phyloP scores from a whole-genome alignment of 495 filamentous ascomycete species.

The Aspergillus coremiiformis region DNA sequence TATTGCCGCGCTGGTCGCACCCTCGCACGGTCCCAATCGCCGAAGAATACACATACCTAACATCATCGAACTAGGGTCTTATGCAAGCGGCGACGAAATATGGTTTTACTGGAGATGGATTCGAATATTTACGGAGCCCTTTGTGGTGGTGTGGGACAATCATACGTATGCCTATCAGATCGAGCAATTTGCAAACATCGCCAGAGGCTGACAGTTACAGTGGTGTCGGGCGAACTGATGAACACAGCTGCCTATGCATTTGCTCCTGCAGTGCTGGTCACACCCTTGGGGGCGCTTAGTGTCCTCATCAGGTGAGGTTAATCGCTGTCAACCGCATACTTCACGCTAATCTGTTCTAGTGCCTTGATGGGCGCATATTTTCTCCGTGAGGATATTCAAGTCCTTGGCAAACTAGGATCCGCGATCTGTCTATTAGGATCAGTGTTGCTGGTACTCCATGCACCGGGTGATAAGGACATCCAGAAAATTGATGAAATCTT shows the following conservation, averaged over 20 bases:
- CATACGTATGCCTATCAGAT: conserved; percentile 55
- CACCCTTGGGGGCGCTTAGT: conserved; percentile 84
- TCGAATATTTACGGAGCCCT: conserved; percentile 82
- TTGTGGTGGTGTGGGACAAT: conserved; percentile 92
- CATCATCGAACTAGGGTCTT: conserved; percentile 54
- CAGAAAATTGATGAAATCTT: conserved; percentile 82
- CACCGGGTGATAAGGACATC: conserved; percentile 86
- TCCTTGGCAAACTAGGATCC: conserved; percentile 85
- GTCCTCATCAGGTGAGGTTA: conserved; percentile 72
- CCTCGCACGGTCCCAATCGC: conserved; percentile 5
- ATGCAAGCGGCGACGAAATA: conserved; percentile 82
- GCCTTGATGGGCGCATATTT: conserved; percentile 93
- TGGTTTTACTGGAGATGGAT: conserved; percentile 95
- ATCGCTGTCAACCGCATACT: not conserved
- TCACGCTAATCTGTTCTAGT: conserved; percentile 23
- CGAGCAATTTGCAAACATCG: not conserved
- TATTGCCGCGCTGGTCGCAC: conserved; percentile 32
- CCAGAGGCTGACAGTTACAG: conserved; percentile 30
- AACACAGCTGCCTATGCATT: conserved; percentile 98
- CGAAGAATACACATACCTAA: conserved; percentile 8
- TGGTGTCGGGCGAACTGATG: conserved; percentile 78
- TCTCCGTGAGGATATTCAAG: conserved; percentile 78
- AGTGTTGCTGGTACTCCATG: conserved; percentile 94
- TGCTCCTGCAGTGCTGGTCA: conserved; percentile 93
- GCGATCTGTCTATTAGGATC: conserved; percentile 94